A percentile compares a stretch with the other conserved stretches of the same genome.
phyloP scores from a whole-genome alignment of 441 rosid species.

The Oxalis stricta region DNA sequence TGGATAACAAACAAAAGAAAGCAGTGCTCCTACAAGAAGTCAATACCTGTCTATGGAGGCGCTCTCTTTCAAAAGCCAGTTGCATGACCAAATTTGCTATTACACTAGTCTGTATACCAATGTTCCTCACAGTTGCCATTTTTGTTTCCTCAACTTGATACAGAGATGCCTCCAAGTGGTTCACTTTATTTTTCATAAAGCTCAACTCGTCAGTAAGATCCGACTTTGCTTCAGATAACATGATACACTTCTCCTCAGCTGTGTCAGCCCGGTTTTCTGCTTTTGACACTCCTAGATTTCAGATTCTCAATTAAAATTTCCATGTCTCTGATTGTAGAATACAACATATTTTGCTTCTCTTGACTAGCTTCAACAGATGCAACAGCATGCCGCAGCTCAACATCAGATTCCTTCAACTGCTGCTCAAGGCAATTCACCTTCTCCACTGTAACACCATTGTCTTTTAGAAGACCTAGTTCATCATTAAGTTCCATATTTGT shows the following conservation, averaged over 20 bases:
- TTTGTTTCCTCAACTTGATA: constrained; percentile 63
- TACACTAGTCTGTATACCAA: constrained; percentile 44
- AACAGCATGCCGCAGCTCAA: constrained; percentile 51
- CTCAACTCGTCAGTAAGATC: constrained; percentile 52
- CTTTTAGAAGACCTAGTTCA: constrained; percentile 35
- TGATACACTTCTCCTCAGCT: constrained; percentile 63
- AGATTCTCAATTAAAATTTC: constrained; percentile 66
- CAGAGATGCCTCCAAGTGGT: constrained; percentile 48
- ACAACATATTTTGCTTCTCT: constrained; percentile 65
- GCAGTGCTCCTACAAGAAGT: not conserved
- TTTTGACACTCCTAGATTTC: constrained; percentile 48
- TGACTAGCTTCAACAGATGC: constrained; percentile 79
- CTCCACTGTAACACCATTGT: constrained; percentile 24
- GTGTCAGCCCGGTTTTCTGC: constrained; percentile 63
- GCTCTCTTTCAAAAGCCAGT: constrained; percentile 73
- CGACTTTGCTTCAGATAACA: constrained; percentile 63
- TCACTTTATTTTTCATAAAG: constrained; percentile 54
- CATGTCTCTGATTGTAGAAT: constrained; percentile 72
- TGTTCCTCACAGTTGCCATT: constrained; percentile 52
- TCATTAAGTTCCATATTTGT: constrained; percentile 31
- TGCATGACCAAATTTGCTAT: constrained; percentile 67
- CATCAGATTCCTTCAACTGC: constrained; percentile 52
- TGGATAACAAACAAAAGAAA: not conserved
- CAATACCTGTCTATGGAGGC: constrained; percentile 70
- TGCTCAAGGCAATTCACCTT: constrained; percentile 53